A percentile compares a stretch with the other conserved stretches of the same genome.
Evolutionary conservation across 163 green algal species (phyloP).

Genomic region (Scenedesmus sp.): DNA sequence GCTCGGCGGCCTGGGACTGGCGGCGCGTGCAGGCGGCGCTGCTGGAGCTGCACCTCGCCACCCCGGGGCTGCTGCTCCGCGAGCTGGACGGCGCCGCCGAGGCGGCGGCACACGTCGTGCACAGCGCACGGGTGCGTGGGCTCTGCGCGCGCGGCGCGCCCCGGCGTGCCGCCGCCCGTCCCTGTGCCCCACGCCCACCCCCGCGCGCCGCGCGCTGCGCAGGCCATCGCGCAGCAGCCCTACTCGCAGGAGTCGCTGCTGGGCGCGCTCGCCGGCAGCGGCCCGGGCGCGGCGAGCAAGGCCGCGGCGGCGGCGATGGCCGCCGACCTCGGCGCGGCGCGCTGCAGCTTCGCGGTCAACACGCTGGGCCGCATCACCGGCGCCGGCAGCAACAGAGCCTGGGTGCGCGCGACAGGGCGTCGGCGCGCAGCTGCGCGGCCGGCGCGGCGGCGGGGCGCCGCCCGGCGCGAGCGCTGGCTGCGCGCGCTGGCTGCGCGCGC

Average conservation of each 20-base stretch:
- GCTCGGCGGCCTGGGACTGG: no score
- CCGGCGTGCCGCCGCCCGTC: background rate
- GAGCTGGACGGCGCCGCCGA: slow-evolving; percentile 24
- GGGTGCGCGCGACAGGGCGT: slow-evolving; percentile 15
- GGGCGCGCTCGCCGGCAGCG: background rate
- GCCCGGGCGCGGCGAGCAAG: slow-evolving; percentile 23
- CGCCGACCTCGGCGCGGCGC: background rate
- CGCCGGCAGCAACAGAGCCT: slow-evolving; percentile 35
- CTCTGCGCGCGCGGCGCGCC: no score
- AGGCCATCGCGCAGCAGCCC: slow-evolving; percentile 34
- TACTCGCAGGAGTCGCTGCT: slow-evolving; percentile 19
- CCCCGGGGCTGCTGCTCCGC: slow-evolving; percentile 31
- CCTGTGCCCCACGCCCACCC: background rate
- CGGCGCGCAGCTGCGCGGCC: no score
- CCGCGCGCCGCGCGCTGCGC: background rate
- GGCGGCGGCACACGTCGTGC: slow-evolving; percentile 23
- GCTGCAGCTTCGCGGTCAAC: slow-evolving; percentile 29
- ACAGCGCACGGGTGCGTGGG: slow-evolving; percentile 29
- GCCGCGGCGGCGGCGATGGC: slow-evolving; percentile 18
- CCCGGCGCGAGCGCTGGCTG: background rate
- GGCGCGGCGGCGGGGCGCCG: no score
- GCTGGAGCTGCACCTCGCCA: slow-evolving; percentile 31
- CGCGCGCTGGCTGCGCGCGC: background rate
- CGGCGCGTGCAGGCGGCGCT: slow-evolving; percentile 2
- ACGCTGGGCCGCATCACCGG: slow-evolving; percentile 31